Percentiles rank a stretch among this genome's conserved stretches.
These are phyloP conservation scores for Epichloe uncinata DNA, from an alignment of 2,329 filamentous ascomycete genomes.

Conservation along the genomic window DNA sequence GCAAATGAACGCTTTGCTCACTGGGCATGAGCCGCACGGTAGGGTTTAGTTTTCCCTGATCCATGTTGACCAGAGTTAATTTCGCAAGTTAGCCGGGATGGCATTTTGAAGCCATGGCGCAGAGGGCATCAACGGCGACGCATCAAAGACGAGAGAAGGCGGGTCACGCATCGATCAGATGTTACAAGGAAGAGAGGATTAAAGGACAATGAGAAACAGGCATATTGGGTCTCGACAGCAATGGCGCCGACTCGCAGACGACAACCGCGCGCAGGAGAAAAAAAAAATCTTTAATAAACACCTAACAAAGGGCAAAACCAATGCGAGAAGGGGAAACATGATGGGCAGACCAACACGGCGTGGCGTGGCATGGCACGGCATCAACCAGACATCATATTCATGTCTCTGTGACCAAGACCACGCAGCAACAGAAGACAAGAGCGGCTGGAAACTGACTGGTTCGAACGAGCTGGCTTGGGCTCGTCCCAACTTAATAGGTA, in stretches of 20 bases:
- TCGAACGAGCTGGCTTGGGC: not conserved
- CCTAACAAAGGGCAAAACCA: not conserved
- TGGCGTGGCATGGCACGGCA: not conserved
- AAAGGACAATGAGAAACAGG: not conserved
- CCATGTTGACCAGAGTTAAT: not conserved
- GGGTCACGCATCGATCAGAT: not conserved
- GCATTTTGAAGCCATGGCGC: constrained; percentile 1
- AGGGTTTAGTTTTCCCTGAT: not conserved
- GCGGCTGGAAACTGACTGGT: not conserved
- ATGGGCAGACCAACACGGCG: not conserved
- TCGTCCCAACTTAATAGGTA: not conserved
- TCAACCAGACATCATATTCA: not conserved
- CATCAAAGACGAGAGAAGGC: not conserved
- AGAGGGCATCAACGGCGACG: not conserved
- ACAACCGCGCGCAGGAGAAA: not conserved
- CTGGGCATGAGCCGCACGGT: not conserved
- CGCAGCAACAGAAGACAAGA: not conserved
- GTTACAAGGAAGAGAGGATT: not conserved
- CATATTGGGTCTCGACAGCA: not conserved
- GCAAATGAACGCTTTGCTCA: not conserved
- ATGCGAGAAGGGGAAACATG: not conserved
- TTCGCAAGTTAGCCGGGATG: not conserved
- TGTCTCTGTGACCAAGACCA: not conserved
- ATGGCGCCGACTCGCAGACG: not conserved
- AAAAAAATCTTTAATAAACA: not conserved